phyloP scores from a whole-genome alignment of 2,329 filamentous ascomycete species.

The Fusarium hostae region DNA sequence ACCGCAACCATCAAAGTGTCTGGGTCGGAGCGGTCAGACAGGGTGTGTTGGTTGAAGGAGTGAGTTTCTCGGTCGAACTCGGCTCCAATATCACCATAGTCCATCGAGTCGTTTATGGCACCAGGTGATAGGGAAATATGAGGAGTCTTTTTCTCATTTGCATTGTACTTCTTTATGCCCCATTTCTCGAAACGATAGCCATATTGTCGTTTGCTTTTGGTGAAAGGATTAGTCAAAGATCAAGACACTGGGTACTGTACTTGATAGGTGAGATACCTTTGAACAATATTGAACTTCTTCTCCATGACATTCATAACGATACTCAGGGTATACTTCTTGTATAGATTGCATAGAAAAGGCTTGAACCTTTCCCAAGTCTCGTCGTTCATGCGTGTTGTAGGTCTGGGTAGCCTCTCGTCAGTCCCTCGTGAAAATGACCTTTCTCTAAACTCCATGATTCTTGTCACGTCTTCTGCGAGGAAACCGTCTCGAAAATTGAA shows the following conservation, averaged over 20 bases:
- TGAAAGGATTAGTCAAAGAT: neutral
- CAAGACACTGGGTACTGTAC: neutral
- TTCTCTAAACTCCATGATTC: slow-evolving; percentile 21
- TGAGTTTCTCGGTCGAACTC: neutral
- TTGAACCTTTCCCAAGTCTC: slow-evolving; percentile 38
- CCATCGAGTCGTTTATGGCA: slow-evolving; percentile 7
- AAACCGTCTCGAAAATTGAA: neutral
- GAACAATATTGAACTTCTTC: slow-evolving; percentile 22
- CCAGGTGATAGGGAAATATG: neutral
- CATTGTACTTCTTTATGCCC: slow-evolving; percentile 44
- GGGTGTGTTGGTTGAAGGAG: neutral
- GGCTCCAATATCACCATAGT: slow-evolving; percentile 1
- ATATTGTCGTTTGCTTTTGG: slow-evolving; percentile 46
- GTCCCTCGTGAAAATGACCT: slow-evolving; percentile 9
- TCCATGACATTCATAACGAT: slow-evolving; percentile 38
- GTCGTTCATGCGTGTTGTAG: slow-evolving; percentile 40
- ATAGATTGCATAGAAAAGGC: slow-evolving; percentile 33
- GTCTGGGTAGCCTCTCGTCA: slow-evolving; percentile 24
- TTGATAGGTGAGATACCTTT: slow-evolving; percentile 33
- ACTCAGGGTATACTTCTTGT: slow-evolving; percentile 36
- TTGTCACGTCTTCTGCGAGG: neutral
- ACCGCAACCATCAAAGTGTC: neutral
- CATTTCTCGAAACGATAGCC: slow-evolving; percentile 47
- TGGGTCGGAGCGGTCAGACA: neutral
- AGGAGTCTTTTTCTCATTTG: slow-evolving; percentile 27